Evolutionary conservation across 768 basidiomycete species (phyloP), one percentile per base, ranked within the genome.

Genomic region (Mycena galopus): DNA sequence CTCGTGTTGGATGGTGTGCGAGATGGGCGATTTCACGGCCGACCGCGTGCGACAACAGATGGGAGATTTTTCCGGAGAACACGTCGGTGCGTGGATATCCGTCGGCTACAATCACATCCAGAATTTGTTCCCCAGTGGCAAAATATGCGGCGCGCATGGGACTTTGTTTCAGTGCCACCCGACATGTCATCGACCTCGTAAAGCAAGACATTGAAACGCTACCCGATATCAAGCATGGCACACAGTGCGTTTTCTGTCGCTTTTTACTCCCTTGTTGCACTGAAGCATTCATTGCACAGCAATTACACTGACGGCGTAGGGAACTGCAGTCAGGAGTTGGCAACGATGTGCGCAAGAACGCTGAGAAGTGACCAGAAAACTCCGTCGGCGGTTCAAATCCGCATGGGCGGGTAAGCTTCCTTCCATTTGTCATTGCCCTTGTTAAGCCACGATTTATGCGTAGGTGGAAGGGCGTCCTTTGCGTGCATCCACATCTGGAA

Each of bases 1-100:
- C 44, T 76, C 75, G 1, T 76, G 73, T 63, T 76, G 75, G 75
- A 76, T 76, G 75, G 63, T 76, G 0, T 73, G 67, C 23, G 75
- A 76, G 23, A 65, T 69, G 5, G 66, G 61, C 21, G 67, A 69
- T 9, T 76, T 76, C 25, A 76, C 75, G 5, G 75, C 75, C 17
- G 51, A 76, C 7, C 69, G 65, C 33, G 69, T 76, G 12, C 60
- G 75, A 11, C 32, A 35, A 33, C 55, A 68, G 57, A 76, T 76
- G 75, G 75, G 75, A 0, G 75, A 76, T 53, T 76, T 76, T 25
- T 68, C 65, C 0, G 11, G 11, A 14, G 73, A 73, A 23, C 60
- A 57, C 14, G 70, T 72, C 7, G 73, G 75, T 73, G 12, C 9
- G 71, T 68, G 3, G 23, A 14, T 9, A 6, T 21, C n/a, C 25